Conservation (phyloP, 805 yeast species). For the Zygosaccharomyces gambellarensis region DNA sequence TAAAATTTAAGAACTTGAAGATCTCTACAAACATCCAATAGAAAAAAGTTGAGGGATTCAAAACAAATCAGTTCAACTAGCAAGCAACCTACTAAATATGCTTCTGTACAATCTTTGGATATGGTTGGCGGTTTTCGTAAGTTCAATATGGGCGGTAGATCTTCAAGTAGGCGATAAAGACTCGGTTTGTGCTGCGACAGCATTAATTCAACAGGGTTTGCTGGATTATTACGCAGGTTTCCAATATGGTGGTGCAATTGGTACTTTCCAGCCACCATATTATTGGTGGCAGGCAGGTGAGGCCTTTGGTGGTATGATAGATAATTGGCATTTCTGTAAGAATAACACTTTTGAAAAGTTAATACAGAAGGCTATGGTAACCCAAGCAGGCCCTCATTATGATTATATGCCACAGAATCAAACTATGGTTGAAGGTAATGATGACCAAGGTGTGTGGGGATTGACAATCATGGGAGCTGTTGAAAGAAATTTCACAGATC, state of each 20-base stretch:
- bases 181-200: slow-evolving; percentile 54
- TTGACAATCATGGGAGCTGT: slow-evolving; percentile 58
- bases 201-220: slow-evolving; percentile 54
- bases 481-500: slow-evolving; percentile 51
- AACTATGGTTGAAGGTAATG: slow-evolving; percentile 65
- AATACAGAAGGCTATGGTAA: slow-evolving; percentile 49
- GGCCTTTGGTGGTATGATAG: slow-evolving; percentile 62
- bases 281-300: slow-evolving; percentile 94
- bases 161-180: slow-evolving; percentile 39
- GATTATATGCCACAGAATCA: slow-evolving; percentile 61
- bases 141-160: slow-evolving; percentile 28
- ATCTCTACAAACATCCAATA: background rate
- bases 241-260: slow-evolving; percentile 61
- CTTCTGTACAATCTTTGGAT: background rate
- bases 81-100: background rate
- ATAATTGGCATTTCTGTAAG: slow-evolving; percentile 65
- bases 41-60: background rate
- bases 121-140: background rate
- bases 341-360: slow-evolving; percentile 57
- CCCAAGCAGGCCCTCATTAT: slow-evolving; percentile 41
- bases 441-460: slow-evolving; percentile 71
- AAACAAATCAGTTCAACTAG: background rate
- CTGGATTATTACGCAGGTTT: slow-evolving; percentile 63
- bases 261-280: slow-evolving; percentile 65
- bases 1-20: background rate